Percentiles rank a stretch among this genome's conserved stretches.
Conservation (phyloP, 805 yeast species). For the Millerago galiae region DNA sequence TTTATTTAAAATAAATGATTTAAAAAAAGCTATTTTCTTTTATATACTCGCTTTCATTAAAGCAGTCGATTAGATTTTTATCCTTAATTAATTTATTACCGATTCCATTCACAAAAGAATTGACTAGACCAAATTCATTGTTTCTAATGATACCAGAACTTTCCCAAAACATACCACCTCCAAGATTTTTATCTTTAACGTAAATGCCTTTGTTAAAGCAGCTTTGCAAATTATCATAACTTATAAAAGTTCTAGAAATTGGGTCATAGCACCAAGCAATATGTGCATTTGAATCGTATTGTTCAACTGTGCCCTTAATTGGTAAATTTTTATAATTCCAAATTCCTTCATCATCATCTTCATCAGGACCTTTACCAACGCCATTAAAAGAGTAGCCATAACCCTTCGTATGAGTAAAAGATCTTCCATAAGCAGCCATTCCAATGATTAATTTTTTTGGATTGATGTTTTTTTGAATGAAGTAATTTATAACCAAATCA, state of each 20-base stretch:
- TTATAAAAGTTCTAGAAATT: slow-evolving; percentile 34
- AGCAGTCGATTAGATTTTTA: slow-evolving; percentile 7
- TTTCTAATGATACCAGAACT: slow-evolving; percentile 47
- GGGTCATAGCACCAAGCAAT: slow-evolving; percentile 49
- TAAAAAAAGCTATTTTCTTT: slow-evolving; percentile 4
- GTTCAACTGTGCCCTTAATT: slow-evolving; percentile 34
- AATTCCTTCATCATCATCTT: slow-evolving; percentile 38
- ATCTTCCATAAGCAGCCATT: slow-evolving; percentile 80
- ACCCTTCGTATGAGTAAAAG: slow-evolving; percentile 37
- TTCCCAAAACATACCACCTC: slow-evolving; percentile 97
- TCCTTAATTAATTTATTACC: slow-evolving; percentile 12
- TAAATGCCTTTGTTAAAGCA: slow-evolving; percentile 54
- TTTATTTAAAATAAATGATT: background rate
- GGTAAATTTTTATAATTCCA: slow-evolving; percentile 56
- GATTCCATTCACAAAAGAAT: slow-evolving; percentile 35
- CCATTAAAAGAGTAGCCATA: slow-evolving; percentile 40
- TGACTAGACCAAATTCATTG: slow-evolving; percentile 32
- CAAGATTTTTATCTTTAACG: slow-evolving; percentile 41
- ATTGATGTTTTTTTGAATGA: slow-evolving; percentile 36
- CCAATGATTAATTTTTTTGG: slow-evolving; percentile 63
- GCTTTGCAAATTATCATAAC: slow-evolving; percentile 60
- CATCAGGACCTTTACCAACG: slow-evolving; percentile 31
- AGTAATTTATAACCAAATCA: slow-evolving; percentile 40
- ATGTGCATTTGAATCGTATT: slow-evolving; percentile 44
- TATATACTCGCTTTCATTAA: slow-evolving; percentile 12